Base-by-base conservation (phyloP, 2,329 filamentous ascomycete species). In the Westerdykella ornata region DNA sequence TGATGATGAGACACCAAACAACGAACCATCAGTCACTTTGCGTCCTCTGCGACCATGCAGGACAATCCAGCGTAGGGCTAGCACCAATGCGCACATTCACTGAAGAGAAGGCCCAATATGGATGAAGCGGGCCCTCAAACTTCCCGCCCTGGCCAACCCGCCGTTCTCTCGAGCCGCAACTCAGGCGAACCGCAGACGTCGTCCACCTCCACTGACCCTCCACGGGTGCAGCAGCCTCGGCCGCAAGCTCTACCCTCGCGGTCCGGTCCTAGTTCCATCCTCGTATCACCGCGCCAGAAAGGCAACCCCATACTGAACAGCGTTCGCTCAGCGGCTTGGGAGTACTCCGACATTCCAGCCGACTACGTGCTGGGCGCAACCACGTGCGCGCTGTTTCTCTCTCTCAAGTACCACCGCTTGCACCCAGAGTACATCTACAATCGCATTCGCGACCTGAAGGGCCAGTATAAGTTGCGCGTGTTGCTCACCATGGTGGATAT, bases 341-440 rank as follows among this genome's bases (percentile, higher is more conserved):
- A 98, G 67, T 97, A 95, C 66, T 89, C 87, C 47, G 90, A 97
- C 59, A 95, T 95, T n/a, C 83, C 85, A 1, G 87, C 90, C 22
- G 92, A 98, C 68, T 98, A 94, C 64, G 84, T 90, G 7, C 73
- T 97, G 36, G 90, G 92, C 0, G 63, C 78, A 32, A 94, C 88
- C 0, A 94, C 89, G 5, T 95, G 90, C 58, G 89, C 87, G 1
- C 75, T 98, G 4, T 98, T 97, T 62, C 72, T 98, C 32, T 94
- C 87, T 36, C 77, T 98, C 41, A 98, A 97, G 67, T 98, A 98
- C 67, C 92, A 98, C 67, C 87, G 90, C 19, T 76, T 98, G 39
- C 92, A 98, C 61, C 92, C 92, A 1, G 92, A 98, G 68, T 98
- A 98, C 71, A 88, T 98, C 57, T 97, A 97, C 71, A 88, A 84